These are phyloP conservation scores for Fusarium sp. DNA, from an alignment of 2,329 filamentous ascomycete genomes.

Conservation along the genomic window DNA sequence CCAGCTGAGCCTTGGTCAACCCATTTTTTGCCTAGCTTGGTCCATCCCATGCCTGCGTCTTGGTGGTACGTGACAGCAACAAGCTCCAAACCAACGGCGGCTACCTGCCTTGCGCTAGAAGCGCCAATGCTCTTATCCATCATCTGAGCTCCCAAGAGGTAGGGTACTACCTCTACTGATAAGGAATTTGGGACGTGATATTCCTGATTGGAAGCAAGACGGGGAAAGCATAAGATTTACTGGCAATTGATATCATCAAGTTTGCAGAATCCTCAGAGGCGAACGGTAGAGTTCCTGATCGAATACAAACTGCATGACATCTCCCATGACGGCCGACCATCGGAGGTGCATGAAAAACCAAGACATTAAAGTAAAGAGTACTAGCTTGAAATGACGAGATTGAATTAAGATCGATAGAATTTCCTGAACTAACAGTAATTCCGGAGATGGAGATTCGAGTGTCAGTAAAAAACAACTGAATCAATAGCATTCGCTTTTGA, in stretches of 20 bases:
- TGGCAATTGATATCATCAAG: not conserved
- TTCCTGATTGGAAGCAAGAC: not conserved
- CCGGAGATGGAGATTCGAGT: not conserved
- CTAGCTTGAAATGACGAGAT: not conserved
- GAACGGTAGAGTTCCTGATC: not conserved
- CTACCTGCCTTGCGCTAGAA: not conserved
- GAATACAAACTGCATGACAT: not conserved
- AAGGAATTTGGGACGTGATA: not conserved
- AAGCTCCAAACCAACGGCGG: conserved; percentile 1
- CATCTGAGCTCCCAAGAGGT: not conserved
- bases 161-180: not conserved
- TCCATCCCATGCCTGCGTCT: not conserved
- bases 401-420: not conserved
- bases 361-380: not conserved
- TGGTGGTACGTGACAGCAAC: not conserved
- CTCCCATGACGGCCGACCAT: not conserved
- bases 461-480: not conserved
- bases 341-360: not conserved
- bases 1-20: not conserved
- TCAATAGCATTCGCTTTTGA: not conserved
- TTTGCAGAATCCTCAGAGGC: not conserved
- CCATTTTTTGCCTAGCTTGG: not conserved
- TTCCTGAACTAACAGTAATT: not conserved
- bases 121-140: not conserved
- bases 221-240: not conserved